Conservation (phyloP, 768 basidiomycete genomes). For the Mrakia hoshinonis region DNA sequence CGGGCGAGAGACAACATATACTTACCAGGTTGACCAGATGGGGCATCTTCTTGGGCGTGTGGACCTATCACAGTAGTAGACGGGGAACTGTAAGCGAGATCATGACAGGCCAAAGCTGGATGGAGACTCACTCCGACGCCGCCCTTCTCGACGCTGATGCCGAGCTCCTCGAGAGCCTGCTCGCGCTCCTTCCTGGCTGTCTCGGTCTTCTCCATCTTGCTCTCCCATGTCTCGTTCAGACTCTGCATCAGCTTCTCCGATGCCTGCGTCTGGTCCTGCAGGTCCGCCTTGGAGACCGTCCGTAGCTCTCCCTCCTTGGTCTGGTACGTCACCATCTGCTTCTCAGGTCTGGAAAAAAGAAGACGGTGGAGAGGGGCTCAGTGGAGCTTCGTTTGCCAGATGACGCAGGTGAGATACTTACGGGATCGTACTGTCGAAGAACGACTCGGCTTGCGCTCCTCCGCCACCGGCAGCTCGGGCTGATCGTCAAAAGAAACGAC, state of each 20-base stretch:
- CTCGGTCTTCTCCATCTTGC: slow-evolving; percentile 41
- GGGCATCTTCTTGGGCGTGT: slow-evolving; percentile 96
- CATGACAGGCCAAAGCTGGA: background rate
- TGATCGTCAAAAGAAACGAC: slow-evolving; percentile 33
- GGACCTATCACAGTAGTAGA: slow-evolving; percentile 56
- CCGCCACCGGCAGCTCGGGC: slow-evolving; percentile 64
- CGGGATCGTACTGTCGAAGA: slow-evolving; percentile 76
- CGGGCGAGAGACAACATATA: background rate
- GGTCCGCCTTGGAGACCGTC: slow-evolving; percentile 91
- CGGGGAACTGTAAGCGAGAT: background rate
- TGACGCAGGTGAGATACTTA: background rate
- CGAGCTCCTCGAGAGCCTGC: slow-evolving; percentile 92
- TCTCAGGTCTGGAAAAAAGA: slow-evolving; percentile 49
- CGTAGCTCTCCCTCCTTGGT: slow-evolving; percentile 87
- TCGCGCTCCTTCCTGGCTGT: slow-evolving; percentile 72
- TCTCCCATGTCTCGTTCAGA: slow-evolving; percentile 92
- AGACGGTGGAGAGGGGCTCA: background rate
- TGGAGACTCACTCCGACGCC: slow-evolving; percentile 34
- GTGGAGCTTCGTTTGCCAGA: background rate
- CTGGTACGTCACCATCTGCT: slow-evolving; percentile 89
- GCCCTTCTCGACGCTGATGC: slow-evolving; percentile 88
- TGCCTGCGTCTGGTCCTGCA: slow-evolving; percentile 77
- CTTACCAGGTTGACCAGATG: slow-evolving; percentile 57
- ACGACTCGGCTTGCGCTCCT: slow-evolving; percentile 48
- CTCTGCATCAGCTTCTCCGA: slow-evolving; percentile 85